Evolutionary conservation across 371 early-diverging fungal species (phyloP).

Genomic region (Thermomucor indicae-seudaticae): DNA sequence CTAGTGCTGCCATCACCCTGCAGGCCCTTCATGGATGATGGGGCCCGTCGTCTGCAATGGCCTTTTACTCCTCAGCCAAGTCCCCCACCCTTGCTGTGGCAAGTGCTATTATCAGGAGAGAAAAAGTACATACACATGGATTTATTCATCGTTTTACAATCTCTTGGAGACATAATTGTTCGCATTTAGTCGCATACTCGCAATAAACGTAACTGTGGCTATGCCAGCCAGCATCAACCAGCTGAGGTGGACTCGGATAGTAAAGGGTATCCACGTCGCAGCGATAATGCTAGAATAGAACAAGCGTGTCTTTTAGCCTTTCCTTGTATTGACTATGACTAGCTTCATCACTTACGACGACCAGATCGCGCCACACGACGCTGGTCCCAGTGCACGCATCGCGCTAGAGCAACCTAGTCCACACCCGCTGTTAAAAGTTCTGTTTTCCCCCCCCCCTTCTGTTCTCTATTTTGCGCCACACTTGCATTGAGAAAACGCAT

Average conservation of each 20-base stretch:
- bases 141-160: neutral
- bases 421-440: neutral
- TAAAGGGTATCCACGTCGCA: slow-evolving; percentile 7
- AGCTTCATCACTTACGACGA: slow-evolving; percentile 18
- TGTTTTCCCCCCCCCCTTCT: neutral
- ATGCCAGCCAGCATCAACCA: slow-evolving; percentile 18
- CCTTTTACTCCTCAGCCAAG: too few relatives aligned
- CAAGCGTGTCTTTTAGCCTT: neutral
- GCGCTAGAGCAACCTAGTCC: slow-evolving; percentile 24
- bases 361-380: slow-evolving; percentile 33
- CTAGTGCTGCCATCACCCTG: too few relatives aligned
- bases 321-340: neutral
- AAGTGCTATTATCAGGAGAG: neutral
- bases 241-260: slow-evolving; percentile 19
- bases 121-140: neutral
- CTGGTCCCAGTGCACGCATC: slow-evolving; percentile 31
- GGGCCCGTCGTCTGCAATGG: too few relatives aligned
- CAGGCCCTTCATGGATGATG: too few relatives aligned
- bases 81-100: too few relatives aligned
- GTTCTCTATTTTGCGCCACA: neutral
- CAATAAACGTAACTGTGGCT: slow-evolving; percentile 16
- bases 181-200: slow-evolving; percentile 16
- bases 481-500: slow-evolving; percentile 40
- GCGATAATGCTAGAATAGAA: slow-evolving; percentile 5
- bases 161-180: slow-evolving; percentile 4